phyloP scores from a whole-genome alignment of 805 yeast genomes.

The Candida michaelii region DNA sequence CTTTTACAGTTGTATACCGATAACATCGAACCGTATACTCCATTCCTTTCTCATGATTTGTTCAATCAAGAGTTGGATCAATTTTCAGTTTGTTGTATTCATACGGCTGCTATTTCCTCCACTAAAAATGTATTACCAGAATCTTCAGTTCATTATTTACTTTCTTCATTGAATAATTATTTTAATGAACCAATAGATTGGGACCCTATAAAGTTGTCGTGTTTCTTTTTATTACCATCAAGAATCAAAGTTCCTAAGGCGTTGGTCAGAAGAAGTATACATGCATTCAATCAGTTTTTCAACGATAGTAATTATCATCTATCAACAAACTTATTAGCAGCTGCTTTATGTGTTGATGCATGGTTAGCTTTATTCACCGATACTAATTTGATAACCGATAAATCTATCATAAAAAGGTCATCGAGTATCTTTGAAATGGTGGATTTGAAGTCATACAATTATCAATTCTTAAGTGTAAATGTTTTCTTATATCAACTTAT shows the following conservation, averaged over 20 bases:
- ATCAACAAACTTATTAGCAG: conserved; percentile 16
- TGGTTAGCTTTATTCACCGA: conserved; percentile 17
- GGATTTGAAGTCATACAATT: conserved; percentile 15
- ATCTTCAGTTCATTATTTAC: conserved; percentile 11
- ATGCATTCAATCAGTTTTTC: conserved; percentile 16
- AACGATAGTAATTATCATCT: conserved; percentile 1
- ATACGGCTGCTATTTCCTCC: conserved; percentile 17
- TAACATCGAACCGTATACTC: conserved; percentile 19
- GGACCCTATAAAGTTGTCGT: conserved; percentile 15
- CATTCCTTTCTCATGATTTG: conserved; percentile 16
- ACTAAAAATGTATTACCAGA: conserved; percentile 11
- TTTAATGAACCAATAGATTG: conserved; percentile 13
- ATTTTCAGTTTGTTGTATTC: conserved; percentile 20
- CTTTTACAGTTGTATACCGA: conserved; percentile 12
- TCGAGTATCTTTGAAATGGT: conserved; percentile 7
- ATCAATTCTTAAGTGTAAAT: conserved; percentile 18
- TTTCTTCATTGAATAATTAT: conserved; percentile 7
- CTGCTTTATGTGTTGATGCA: conserved; percentile 20
- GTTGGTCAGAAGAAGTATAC: conserved; percentile 10
- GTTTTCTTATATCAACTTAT: conserved; percentile 17
- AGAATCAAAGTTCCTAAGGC: conserved; percentile 12
- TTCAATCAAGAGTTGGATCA: conserved; percentile 14
- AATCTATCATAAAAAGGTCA: conserved; percentile 5
- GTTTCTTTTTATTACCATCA: conserved; percentile 20
- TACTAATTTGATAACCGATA: conserved; percentile 11